Evolutionary conservation across 164 flowering plant species (phyloP).

Genomic region (Dillenia suffruticosa): DNA sequence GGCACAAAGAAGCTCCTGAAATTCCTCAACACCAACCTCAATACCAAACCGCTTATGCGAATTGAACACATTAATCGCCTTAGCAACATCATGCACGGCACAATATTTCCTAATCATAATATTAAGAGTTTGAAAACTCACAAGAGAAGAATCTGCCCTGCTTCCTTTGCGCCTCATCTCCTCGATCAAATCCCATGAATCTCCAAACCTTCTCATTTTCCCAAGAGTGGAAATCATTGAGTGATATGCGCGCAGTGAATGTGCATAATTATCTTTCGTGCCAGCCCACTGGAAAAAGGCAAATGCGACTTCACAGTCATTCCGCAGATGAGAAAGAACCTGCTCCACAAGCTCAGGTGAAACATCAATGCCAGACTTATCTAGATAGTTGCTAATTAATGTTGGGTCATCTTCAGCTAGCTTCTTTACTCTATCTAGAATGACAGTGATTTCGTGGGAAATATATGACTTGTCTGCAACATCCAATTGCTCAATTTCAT

Average conservation of each 20-base stretch:
- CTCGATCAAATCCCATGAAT: conserved; percentile 76
- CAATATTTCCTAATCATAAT: conserved; percentile 77
- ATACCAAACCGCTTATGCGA: conserved; percentile 52
- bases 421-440: conserved; percentile 28
- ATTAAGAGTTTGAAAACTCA: conserved; percentile 61
- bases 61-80: conserved; percentile 68
- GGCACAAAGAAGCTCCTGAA: conserved; percentile 66
- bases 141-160: conserved; percentile 32
- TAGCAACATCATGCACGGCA: conserved; percentile 73
- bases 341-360: conserved; percentile 51
- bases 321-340: conserved; percentile 61
- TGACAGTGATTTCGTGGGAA: conserved; percentile 16
- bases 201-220: conserved; percentile 78
- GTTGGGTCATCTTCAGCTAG: conserved; percentile 17
- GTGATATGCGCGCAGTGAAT: conserved; percentile 57
- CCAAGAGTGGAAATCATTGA: conserved; percentile 73
- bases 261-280: conserved; percentile 55
- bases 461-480: conserved; percentile 20
- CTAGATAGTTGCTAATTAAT: conserved; percentile 36
- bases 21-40: conserved; percentile 52
- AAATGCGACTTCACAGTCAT: conserved; percentile 74
- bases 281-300: conserved; percentile 86
- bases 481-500: conserved; percentile 1
- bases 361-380: conserved; percentile 33
- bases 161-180: conserved; percentile 53